These are phyloP conservation scores for Colletotrichum euphorbiae DNA, from an alignment of 2,329 filamentous ascomycete genomes.

Conservation along the genomic window DNA sequence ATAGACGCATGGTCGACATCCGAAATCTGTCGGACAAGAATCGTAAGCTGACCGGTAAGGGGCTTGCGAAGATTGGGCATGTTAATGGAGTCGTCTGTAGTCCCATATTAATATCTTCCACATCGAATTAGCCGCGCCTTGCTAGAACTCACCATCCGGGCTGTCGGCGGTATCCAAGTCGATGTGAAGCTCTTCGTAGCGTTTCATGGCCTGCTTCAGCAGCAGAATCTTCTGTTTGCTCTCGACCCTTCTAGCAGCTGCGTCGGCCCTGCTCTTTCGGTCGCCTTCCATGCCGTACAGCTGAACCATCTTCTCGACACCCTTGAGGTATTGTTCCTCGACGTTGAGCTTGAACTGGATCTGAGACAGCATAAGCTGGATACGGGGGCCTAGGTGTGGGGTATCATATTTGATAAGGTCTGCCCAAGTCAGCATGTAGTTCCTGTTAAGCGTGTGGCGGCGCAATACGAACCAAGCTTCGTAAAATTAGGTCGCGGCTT, in stretches of 20 bases:
- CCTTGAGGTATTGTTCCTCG: constrained; percentile 98
- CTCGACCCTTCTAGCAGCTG: constrained; percentile 88
- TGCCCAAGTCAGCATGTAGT: constrained; percentile 51
- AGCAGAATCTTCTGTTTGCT: constrained; percentile 98
- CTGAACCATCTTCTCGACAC: constrained; percentile 99
- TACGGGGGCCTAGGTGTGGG: constrained; percentile 92
- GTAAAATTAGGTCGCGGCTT: constrained; percentile 91
- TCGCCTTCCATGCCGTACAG: constrained; percentile 98
- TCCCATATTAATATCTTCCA: constrained; percentile 13
- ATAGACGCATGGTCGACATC: constrained; percentile 94
- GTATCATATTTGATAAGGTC: constrained; percentile 99
- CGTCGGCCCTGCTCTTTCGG: constrained; percentile 93
- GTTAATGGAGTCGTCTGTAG: constrained; percentile 92
- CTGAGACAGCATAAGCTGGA: constrained; percentile 98
- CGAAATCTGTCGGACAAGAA: constrained; percentile 88
- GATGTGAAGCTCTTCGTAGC: constrained; percentile 97
- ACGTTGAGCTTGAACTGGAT: constrained; percentile 99
- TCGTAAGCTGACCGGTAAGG: constrained; percentile 88
- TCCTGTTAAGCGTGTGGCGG: background rate
- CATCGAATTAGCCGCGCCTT: constrained; percentile 1
- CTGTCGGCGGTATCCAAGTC: constrained; percentile 85
- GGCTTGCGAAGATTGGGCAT: constrained; percentile 95
- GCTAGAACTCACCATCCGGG: constrained; percentile 75
- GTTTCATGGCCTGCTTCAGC: constrained; percentile 92
- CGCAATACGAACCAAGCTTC: constrained; percentile 80